phyloP scores from a whole-genome alignment of 75 land plant species.

The Pinus tabuliformis region DNA sequence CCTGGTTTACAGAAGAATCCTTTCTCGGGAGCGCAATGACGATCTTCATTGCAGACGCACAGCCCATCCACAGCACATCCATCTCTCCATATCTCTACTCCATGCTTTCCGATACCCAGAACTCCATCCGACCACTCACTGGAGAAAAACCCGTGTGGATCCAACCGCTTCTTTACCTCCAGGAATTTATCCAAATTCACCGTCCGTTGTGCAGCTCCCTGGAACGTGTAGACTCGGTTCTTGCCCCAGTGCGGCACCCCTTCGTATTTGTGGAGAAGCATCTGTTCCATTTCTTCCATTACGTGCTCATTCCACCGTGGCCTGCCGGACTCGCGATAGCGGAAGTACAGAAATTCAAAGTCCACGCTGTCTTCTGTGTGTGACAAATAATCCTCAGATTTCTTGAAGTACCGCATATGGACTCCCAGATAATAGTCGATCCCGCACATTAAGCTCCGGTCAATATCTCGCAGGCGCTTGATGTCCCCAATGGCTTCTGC shows the following conservation, averaged over 20 bases:
- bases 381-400: conserved; percentile 11
- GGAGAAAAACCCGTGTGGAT: conserved; percentile 21
- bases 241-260: conserved; percentile 38
- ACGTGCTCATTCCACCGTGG: conserved; percentile 22
- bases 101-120: conserved; percentile 1
- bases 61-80: conserved; percentile 37
- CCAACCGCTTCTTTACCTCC: conserved; percentile 8
- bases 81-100: background rate
- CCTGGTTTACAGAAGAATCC: conserved; percentile 21
- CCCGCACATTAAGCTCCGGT: conserved; percentile 10
- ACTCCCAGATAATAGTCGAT: conserved; percentile 16
- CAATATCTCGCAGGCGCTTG: conserved; percentile 9
- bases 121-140: conserved; percentile 36
- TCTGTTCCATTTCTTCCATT: conserved; percentile 30
- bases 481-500: conserved; percentile 8
- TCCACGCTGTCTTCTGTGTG: conserved; percentile 12
- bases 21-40: no score
- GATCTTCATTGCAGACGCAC: no score
- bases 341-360: conserved; percentile 17
- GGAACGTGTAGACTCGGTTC: conserved; percentile 19
- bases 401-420: conserved; percentile 4
- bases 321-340: background rate
- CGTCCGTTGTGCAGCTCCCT: background rate
- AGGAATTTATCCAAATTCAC: conserved; percentile 4
- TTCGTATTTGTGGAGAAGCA: conserved; percentile 20